These are phyloP conservation scores for Rhizoclosmatium sp. DNA, from an alignment of 192 early-diverging fungal genomes.

Conservation along the genomic window DNA sequence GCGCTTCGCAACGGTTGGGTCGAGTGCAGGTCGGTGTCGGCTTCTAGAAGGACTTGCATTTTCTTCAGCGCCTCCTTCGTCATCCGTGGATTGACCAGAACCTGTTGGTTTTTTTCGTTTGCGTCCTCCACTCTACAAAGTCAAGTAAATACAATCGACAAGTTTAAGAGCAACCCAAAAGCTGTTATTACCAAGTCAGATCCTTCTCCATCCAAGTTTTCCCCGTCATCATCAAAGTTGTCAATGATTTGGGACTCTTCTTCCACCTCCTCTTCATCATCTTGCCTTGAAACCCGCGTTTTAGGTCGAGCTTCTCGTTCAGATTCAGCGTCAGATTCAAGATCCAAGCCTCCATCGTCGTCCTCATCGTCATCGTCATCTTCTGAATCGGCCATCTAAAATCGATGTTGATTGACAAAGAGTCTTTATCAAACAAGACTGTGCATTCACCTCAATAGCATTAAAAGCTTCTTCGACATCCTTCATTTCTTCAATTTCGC, in stretches of 20 bases:
- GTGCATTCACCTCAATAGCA: constrained; percentile 62
- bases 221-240: constrained; percentile 38
- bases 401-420: background rate
- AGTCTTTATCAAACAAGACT: background rate
- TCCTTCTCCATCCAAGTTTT: constrained; percentile 18
- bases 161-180: too few species aligned
- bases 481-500: constrained; percentile 73
- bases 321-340: background rate
- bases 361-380: constrained; percentile 28
- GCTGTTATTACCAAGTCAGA: too few species aligned
- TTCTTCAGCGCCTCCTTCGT: background rate
- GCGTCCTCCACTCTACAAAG: constrained; percentile 16
- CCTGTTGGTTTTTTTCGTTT: constrained; percentile 29
- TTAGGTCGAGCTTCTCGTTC: background rate
- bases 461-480: constrained; percentile 75
- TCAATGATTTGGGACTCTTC: background rate
- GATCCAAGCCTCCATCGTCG: too few species aligned
- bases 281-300: background rate
- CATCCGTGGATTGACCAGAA: background rate
- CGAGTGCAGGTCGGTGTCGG: background rate
- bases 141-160: background rate
- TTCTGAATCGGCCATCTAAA: constrained; percentile 7
- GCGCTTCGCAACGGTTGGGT: constrained; percentile 13
- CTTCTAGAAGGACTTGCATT: background rate
- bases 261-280: constrained; percentile 38